These are phyloP conservation scores for Lablab purpureus DNA, from an alignment of 306 rosid genomes.

Conservation along the genomic window DNA sequence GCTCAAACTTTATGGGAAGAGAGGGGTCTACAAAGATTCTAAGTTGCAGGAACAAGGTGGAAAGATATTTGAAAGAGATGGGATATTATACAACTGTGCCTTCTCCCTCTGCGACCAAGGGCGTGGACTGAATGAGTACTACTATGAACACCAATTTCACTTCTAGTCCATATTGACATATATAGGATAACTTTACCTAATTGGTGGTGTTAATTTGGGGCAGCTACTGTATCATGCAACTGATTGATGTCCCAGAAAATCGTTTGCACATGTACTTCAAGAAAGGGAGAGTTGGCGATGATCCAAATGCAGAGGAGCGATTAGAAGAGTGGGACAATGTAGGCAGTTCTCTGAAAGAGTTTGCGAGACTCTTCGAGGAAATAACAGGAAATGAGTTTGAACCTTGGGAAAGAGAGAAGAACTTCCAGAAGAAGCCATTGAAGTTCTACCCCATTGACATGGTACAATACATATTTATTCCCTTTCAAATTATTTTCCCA, in stretches of 20 bases:
- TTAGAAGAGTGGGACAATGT: constrained; percentile 65
- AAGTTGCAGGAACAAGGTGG: constrained; percentile 77
- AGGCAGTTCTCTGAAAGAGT: constrained; percentile 65
- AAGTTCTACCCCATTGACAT: constrained; percentile 83
- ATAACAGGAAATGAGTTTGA: constrained; percentile 80
- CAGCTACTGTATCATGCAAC: constrained; percentile 83
- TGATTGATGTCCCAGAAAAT: constrained; percentile 66
- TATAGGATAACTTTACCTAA: constrained; percentile 7
- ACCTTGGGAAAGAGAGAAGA: constrained; percentile 85
- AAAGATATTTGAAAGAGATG: constrained; percentile 69
- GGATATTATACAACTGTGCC: constrained; percentile 83
- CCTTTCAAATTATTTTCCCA: neutral
- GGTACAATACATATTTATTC: constrained; percentile 53
- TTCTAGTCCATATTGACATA: neutral
- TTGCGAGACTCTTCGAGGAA: constrained; percentile 78
- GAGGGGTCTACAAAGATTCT: constrained; percentile 75
- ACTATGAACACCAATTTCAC: neutral
- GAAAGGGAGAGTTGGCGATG: constrained; percentile 82
- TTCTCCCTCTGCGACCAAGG: constrained; percentile 80
- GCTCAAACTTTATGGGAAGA: constrained; percentile 89
- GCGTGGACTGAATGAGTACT: constrained; percentile 77
- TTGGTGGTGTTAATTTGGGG: constrained; percentile 40
- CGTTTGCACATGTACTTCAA: constrained; percentile 70
- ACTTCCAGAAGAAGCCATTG: constrained; percentile 73
- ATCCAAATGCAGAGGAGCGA: constrained; percentile 79